Base-by-base conservation (phyloP, 495 filamentous ascomycete genomes). In the Daldinia caldariorum region DNA sequence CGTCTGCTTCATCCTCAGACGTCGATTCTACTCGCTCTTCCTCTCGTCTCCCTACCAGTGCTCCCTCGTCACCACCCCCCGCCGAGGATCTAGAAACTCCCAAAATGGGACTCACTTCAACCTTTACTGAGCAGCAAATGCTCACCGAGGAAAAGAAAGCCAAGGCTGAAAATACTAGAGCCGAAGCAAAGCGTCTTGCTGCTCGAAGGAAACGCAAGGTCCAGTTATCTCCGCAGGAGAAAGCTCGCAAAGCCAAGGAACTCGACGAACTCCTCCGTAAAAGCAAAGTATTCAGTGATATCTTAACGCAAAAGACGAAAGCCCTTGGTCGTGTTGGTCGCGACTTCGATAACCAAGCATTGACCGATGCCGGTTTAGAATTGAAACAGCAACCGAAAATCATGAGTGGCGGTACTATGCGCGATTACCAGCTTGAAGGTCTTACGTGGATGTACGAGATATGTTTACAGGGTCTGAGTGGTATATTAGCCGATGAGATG, bases 401-500 rank as follows among this genome's bases (percentile, higher is more conserved):
- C 50, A 88, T 99, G 55, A 90, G 89, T 5, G 94, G 94, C 20
- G 95, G 96, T 10, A 89, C 88, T 13, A 98, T 99, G 96, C 87
- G 93, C 20, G 88, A 89, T 59, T 99, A 99, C 80, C 95, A 99
- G 73, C 82, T 99, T 0, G 94, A 98, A 79, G 95, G 95, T 0
- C 77, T 99, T 22, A 94, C 95, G 18, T 99, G 95, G 95, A 87
- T 98, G 73, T 97, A 93, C 76, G 93, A 97, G 84, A 85, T 88
- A 61, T 85, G 83, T 64, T 73, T 79, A 16, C 97, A 97, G 77
- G 94, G 95, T 4, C 84, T 98, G 74, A 97, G 93, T 74, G 95
- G 95, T 0, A 99, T 99, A 67, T 78, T 99, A 22, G 95, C 95
- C 0, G 95, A 99, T 74, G 95, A 99, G 78, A 99, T 99, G 95